phyloP scores from a whole-genome alignment of 768 basidiomycete genomes.

The Russula brevipes region DNA sequence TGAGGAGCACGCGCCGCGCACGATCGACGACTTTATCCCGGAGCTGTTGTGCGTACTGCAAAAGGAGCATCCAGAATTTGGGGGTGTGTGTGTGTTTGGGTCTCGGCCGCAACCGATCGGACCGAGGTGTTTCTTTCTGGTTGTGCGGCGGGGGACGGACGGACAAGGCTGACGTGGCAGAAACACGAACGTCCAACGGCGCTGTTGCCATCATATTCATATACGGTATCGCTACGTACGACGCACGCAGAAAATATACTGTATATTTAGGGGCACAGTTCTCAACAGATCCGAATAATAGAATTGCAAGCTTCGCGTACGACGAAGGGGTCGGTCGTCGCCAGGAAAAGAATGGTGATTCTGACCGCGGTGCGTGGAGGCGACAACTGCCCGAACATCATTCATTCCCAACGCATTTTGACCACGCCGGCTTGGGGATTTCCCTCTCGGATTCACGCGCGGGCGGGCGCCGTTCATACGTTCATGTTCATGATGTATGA shows the following conservation, averaged over 20 bases:
- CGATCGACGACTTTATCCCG: constrained; percentile 21
- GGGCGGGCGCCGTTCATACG: too few relatives aligned
- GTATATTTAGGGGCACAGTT: too few relatives aligned
- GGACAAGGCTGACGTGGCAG: constrained; percentile 5
- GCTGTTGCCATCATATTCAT: neutral
- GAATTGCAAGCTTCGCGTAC: neutral
- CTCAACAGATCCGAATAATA: neutral
- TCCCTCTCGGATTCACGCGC: neutral
- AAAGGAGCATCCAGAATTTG: constrained; percentile 1
- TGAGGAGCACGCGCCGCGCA: constrained; percentile 49
- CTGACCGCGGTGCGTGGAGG: neutral
- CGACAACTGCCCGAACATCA: neutral
- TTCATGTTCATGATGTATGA: too few relatives aligned
- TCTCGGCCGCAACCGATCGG: constrained; percentile 4
- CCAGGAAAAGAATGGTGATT: too few relatives aligned
- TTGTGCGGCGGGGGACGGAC: too few relatives aligned
- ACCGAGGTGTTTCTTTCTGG: neutral
- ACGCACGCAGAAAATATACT: neutral
- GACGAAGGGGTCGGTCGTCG: neutral
- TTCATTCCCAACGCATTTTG: neutral
- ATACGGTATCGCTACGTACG: too few relatives aligned
- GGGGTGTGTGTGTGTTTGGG: neutral
- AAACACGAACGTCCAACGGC: neutral
- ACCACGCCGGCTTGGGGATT: neutral
- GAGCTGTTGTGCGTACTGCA: constrained; percentile 29